A percentile compares a stretch with the other conserved stretches of the same genome.
Evolutionary conservation across 805 yeast genomes (phyloP).

Genomic region (Candida odintsovae): DNA sequence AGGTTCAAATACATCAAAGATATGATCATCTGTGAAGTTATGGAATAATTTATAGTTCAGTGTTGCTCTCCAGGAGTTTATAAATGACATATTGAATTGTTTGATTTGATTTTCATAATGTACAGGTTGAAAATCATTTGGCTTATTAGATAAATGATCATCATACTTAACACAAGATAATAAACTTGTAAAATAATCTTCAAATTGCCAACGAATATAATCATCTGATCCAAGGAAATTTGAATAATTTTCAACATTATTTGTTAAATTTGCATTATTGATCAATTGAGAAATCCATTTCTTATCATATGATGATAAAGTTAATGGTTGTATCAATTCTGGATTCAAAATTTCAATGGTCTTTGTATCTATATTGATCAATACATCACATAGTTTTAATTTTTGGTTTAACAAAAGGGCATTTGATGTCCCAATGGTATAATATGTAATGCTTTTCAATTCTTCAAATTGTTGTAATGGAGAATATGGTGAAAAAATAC

Average conservation of each 20-base stretch:
- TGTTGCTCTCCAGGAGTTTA: constrained; percentile 48
- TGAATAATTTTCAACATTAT: constrained; percentile 24
- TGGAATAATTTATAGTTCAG: constrained; percentile 51
- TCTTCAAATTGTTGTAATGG: constrained; percentile 88
- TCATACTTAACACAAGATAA: constrained; percentile 67
- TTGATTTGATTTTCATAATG: constrained; percentile 25
- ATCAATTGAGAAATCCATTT: constrained; percentile 64
- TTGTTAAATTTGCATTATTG: constrained; percentile 34
- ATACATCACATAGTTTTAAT: constrained; percentile 55
- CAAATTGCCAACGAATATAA: constrained; percentile 80
- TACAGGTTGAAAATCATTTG: constrained; percentile 18
- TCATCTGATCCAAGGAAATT: constrained; percentile 76
- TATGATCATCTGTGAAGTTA: constrained; percentile 56
- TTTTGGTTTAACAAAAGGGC: constrained; percentile 67
- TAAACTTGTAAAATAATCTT: constrained; percentile 79
- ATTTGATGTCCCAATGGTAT: constrained; percentile 83
- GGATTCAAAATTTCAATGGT: constrained; percentile 42
- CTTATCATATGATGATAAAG: constrained; percentile 56
- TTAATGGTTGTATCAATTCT: constrained; percentile 38
- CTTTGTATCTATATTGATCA: constrained; percentile 59
- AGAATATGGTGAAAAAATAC: constrained; percentile 88
- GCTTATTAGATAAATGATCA: constrained; percentile 38
- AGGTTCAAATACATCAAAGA: constrained; percentile 58
- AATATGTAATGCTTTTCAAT: constrained; percentile 55
- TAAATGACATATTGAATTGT: constrained; percentile 40